Percentiles rank a stretch among this genome's conserved stretches.
phyloP scores from a whole-genome alignment of 352 stramenopile genomes.

The Globisporangium megalacanthum region DNA sequence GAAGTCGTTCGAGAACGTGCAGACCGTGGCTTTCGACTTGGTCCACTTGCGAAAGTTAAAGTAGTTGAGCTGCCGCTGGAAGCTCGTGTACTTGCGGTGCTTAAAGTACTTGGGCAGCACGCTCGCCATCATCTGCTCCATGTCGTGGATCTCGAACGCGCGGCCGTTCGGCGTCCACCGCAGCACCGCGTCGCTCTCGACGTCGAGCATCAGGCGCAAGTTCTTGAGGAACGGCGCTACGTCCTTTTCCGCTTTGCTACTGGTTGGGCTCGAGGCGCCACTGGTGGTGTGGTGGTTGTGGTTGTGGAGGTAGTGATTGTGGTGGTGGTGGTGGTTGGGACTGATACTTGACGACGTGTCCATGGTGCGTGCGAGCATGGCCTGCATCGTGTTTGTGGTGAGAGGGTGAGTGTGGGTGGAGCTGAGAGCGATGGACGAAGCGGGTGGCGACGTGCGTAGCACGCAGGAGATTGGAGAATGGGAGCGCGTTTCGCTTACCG shows the following conservation, averaged over 20 bases:
- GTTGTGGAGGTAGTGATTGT: background rate
- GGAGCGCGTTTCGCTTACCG: background rate
- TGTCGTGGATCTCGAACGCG: constrained; percentile 75
- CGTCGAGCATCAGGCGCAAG: constrained; percentile 55
- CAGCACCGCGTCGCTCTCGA: constrained; percentile 45
- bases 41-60: constrained; percentile 92
- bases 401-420: no score
- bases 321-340: background rate
- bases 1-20: constrained; percentile 74
- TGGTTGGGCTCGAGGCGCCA: background rate
- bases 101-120: constrained; percentile 94
- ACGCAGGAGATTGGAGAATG: constrained; percentile 3
- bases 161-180: constrained; percentile 59
- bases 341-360: background rate
- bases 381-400: constrained; percentile 3
- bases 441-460: constrained; percentile 1
- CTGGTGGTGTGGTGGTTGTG: background rate
- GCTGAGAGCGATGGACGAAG: background rate
- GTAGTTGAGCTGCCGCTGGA: constrained; percentile 93
- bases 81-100: constrained; percentile 91
- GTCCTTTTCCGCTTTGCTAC: constrained; percentile 23
- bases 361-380: background rate
- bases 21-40: constrained; percentile 72
- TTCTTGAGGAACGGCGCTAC: constrained; percentile 66
- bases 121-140: constrained; percentile 71